These are phyloP conservation scores for Saturnispora dispora DNA, from an alignment of 805 yeast species.

Conservation along the genomic window DNA sequence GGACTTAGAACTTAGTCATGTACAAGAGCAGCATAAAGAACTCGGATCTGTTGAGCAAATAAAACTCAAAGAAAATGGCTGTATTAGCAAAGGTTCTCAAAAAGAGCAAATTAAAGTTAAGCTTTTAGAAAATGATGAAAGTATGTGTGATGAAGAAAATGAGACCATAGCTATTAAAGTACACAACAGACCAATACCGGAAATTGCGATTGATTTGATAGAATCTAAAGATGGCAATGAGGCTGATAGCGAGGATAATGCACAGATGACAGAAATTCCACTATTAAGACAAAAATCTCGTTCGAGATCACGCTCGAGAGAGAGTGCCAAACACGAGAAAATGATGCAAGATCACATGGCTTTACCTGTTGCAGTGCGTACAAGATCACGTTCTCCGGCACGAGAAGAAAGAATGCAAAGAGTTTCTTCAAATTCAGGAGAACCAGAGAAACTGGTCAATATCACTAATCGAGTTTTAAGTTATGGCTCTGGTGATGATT, in stretches of 20 bases:
- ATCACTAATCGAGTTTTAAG: constrained; percentile 20
- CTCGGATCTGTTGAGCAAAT: neutral
- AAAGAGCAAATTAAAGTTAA: neutral
- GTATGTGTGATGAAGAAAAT: neutral
- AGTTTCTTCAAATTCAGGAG: neutral
- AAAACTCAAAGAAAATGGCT: neutral
- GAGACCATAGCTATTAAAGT: constrained; percentile 1
- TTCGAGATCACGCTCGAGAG: constrained; percentile 6
- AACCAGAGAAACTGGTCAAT: constrained; percentile 3
- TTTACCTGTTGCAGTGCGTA: constrained; percentile 12
- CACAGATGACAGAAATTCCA: constrained; percentile 1
- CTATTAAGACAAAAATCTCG: constrained; percentile 1
- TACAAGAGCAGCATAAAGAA: neutral
- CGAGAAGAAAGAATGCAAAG: constrained; percentile 16
- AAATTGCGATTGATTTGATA: constrained; percentile 3
- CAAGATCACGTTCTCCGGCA: constrained; percentile 22
- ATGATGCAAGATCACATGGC: constrained; percentile 7
- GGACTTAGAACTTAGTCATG: neutral
- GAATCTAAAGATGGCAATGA: neutral
- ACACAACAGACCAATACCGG: constrained; percentile 1
- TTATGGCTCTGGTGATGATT: constrained; percentile 21
- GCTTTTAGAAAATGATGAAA: constrained; percentile 1
- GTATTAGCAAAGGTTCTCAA: neutral
- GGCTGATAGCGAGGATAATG: constrained; percentile 1
- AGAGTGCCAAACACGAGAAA: neutral